Percentiles rank a stretch among this genome's conserved stretches.
Conservation (phyloP, 176 grass and related monocot genomes). For the Musa itinerans region DNA sequence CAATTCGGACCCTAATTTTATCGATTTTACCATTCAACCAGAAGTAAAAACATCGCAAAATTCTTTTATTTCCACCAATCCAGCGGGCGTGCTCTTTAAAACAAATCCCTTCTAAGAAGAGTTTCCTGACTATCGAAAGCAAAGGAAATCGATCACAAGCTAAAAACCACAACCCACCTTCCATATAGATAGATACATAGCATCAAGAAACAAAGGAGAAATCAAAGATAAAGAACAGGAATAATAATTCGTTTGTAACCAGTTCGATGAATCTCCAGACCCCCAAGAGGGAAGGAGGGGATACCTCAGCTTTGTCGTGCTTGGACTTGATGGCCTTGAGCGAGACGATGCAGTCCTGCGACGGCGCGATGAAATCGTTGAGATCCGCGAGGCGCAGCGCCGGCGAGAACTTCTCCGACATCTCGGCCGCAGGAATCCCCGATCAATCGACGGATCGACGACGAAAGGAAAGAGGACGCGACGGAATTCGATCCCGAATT, state of each 20-base stretch:
- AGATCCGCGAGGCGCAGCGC: slow-evolving; percentile 82
- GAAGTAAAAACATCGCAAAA: background rate
- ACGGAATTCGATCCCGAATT: background rate
- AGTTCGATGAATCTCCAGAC: background rate
- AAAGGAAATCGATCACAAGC: no score
- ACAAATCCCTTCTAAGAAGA: background rate
- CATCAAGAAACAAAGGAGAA: background rate
- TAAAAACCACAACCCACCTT: background rate
- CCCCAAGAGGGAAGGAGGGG: background rate
- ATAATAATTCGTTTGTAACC: background rate
- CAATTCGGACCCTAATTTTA: no score
- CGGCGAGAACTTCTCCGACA: slow-evolving; percentile 91
- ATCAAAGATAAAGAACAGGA: no score
- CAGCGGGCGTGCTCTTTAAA: background rate
- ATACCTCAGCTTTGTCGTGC: slow-evolving; percentile 14
- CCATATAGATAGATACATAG: background rate
- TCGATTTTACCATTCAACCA: no score
- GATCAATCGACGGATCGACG: background rate
- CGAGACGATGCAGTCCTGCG: slow-evolving; percentile 84
- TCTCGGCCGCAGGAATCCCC: slow-evolving; percentile 10
- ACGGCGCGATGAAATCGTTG: slow-evolving; percentile 98
- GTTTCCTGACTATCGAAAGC: no score
- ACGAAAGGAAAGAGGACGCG: background rate
- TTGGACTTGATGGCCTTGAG: slow-evolving; percentile 52
- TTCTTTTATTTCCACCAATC: background rate